Conservation (phyloP, 345 rosid genomes). For the Syzygium aqueum region DNA sequence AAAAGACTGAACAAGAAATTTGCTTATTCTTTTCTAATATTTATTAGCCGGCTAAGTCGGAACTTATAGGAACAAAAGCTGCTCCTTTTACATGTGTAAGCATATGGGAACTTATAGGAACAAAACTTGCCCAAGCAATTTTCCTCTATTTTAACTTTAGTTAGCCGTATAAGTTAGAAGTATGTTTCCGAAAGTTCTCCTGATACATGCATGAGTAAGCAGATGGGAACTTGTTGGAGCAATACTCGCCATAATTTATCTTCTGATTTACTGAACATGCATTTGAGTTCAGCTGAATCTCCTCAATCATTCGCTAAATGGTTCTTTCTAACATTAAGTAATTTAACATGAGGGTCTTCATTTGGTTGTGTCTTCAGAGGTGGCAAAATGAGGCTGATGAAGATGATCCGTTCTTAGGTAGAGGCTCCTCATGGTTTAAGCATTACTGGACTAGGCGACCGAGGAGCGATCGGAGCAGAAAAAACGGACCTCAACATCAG, state of each 20-base stretch:
- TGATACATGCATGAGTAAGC: neutral
- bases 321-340: neutral
- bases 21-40: neutral
- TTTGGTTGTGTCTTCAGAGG: constrained; percentile 20
- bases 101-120: neutral
- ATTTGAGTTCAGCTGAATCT: neutral
- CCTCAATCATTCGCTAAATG: neutral
- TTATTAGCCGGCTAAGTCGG: neutral
- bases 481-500: constrained; percentile 18
- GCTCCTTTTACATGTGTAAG: neutral
- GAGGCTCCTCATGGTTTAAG: constrained; percentile 54
- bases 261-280: neutral
- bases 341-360: neutral
- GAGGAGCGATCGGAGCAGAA: constrained; percentile 22
- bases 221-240: neutral
- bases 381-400: constrained; percentile 43
- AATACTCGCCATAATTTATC: neutral
- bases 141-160: neutral
- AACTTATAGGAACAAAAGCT: neutral
- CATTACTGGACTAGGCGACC: constrained; percentile 34
- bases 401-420: constrained; percentile 35
- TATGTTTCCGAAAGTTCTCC: neutral
- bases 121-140: neutral
- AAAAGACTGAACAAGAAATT: neutral
- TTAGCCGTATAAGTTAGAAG: neutral